Percentiles rank a stretch among this genome's conserved stretches.
Conservation (phyloP, 176 grass and related monocot species). For the Alloteropsis semialata region DNA sequence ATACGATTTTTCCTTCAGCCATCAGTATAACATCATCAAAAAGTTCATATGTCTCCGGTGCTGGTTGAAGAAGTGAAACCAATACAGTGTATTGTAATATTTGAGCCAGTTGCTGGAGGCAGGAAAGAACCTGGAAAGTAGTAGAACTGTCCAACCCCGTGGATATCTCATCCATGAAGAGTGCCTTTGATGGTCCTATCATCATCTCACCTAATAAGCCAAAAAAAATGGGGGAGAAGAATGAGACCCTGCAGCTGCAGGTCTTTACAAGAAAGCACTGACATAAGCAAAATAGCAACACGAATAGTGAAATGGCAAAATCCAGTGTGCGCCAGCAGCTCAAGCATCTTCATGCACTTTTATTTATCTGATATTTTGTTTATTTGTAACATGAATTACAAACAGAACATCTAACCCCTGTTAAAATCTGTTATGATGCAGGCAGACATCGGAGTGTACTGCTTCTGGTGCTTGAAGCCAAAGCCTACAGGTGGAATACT, state of each 20-base stretch:
- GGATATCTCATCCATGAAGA: slow-evolving; percentile 93
- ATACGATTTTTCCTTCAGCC: slow-evolving; percentile 72
- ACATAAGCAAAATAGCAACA: background rate
- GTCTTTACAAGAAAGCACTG: background rate
- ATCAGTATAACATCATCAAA: slow-evolving; percentile 93
- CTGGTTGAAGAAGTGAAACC: slow-evolving; percentile 76
- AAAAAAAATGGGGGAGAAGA: background rate
- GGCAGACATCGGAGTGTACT: background rate
- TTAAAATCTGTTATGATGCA: background rate
- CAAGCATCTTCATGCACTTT: background rate
- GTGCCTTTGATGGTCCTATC: slow-evolving; percentile 64
- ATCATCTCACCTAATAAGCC: slow-evolving; percentile 67
- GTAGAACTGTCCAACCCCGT: slow-evolving; percentile 80
- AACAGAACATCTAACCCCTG: background rate
- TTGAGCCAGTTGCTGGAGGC: slow-evolving; percentile 62
- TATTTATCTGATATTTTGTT: background rate
- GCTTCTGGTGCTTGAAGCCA: background rate
- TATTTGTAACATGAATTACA: background rate
- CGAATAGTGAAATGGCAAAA: background rate
- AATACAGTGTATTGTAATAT: slow-evolving; percentile 51
- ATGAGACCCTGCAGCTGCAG: background rate
- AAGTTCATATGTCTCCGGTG: slow-evolving; percentile 72
- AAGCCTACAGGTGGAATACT: background rate
- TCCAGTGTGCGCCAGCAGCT: background rate
- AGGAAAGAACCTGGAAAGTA: slow-evolving; percentile 70